Evolutionary conservation across 345 rosid genomes (phyloP), one percentile per base, ranked within the genome.

Genomic region (Lumnitzera racemosa): DNA sequence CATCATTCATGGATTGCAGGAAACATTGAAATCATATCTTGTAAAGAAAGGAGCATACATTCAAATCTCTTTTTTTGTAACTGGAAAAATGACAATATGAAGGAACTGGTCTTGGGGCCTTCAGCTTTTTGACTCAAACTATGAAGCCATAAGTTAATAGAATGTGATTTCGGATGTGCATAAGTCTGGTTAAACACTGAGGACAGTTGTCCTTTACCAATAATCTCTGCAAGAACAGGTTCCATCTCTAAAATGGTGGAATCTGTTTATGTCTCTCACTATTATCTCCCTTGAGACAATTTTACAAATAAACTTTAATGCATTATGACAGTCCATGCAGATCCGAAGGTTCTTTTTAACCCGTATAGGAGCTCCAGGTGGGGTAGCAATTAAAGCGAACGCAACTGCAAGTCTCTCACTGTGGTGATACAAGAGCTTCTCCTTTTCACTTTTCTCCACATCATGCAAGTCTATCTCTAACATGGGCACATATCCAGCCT

Each of bases 401-500:
- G 87, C 87, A 63, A 85, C 81, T 0, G 87, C 90, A 53, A 85
- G 76, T 68, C 73, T 85, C 69, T 85, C 85, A 25, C 87, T 82
- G 48, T 85, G 90, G 65, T 81, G 80, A 68, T 46, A 67, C 53
- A 80, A 54, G 49, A 80, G 80, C 79, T 61, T 65, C 68, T 80
- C 85, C 70, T 82, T 85, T 68, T 82, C 79, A 13, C 72, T 58
- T 46, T 7, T 59, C 55, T 74, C 83, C 62, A 82, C 82, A 46
- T 85, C 83, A 61, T 82, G 87, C 27, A 85, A 87, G 51, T 80
- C 82, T 27, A 70, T 61, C 70, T 82, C 87, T 23, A 78, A 68
- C 77, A 74, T 69, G 6, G 90, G 83, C 56, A 76, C 83, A 73
- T 82, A 85, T 43, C 85, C 85, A 17, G 83, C 83, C 67, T 67